These are phyloP conservation scores for Tolypocladium guangdongense DNA, from an alignment of 2,329 filamentous ascomycete species.

Conservation along the genomic window DNA sequence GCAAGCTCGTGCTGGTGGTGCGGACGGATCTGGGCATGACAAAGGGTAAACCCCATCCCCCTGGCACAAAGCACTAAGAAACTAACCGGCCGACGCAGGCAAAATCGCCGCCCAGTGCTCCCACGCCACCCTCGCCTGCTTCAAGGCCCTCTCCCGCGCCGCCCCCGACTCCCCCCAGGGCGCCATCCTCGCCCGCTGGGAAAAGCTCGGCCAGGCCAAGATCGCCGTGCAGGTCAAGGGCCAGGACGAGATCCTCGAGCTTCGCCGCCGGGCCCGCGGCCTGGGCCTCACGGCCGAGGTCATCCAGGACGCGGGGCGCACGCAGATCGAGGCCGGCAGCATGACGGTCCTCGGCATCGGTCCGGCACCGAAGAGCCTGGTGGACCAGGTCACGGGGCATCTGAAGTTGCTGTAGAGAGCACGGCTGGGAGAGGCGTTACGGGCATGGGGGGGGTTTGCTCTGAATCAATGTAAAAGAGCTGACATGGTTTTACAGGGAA, in stretches of 20 bases:
- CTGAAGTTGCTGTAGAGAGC: conserved; percentile 62
- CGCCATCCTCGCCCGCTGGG: conserved; percentile 70
- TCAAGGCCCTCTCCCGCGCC: conserved; percentile 66
- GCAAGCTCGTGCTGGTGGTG: conserved; percentile 88
- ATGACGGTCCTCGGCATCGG: conserved; percentile 82
- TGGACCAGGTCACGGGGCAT: conserved; percentile 76
- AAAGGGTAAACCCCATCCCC: conserved; percentile 53
- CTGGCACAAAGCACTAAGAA: neutral
- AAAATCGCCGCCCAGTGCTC: conserved; percentile 95
- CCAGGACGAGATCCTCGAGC: conserved; percentile 66
- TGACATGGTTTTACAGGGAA: neutral
- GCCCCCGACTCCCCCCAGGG: conserved; percentile 43
- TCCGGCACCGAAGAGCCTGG: conserved; percentile 71
- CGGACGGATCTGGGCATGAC: conserved; percentile 94
- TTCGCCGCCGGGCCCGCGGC: conserved; percentile 70
- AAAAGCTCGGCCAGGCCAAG: conserved; percentile 78
- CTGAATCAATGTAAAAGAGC: neutral
- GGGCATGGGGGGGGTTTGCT: neutral
- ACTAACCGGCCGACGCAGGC: conserved; percentile 37
- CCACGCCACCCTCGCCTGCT: conserved; percentile 95
- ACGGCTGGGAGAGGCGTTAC: neutral
- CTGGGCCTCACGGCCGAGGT: conserved; percentile 80
- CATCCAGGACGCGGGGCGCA: conserved; percentile 90
- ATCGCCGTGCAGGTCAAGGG: conserved; percentile 82
- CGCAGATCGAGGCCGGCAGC: conserved; percentile 90